Evolutionary conservation across 139 green algal genomes (phyloP).

Genomic region (Dunaliella primolecta): DNA sequence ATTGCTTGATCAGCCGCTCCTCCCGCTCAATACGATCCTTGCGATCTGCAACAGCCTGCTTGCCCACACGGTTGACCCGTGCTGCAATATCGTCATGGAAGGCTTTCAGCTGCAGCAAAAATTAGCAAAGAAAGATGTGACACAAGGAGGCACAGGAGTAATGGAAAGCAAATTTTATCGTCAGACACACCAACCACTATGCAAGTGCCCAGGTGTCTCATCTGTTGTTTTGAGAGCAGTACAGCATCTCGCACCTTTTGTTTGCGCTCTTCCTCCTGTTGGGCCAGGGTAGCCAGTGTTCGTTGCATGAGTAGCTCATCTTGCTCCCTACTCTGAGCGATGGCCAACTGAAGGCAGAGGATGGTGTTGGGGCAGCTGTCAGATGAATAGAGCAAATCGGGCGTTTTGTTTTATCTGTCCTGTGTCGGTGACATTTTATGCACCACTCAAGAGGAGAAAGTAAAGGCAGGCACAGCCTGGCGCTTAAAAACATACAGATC

Average conservation of each 20-base stretch:
- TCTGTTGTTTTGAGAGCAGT: too few species aligned
- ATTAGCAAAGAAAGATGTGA: neutral
- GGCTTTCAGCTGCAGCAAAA: neutral
- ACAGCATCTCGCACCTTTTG: conserved; percentile 5
- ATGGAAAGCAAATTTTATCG: too few species aligned
- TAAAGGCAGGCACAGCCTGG: too few species aligned
- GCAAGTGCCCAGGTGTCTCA: too few species aligned
- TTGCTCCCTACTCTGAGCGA: neutral
- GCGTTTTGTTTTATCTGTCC: too few species aligned
- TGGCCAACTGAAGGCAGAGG: neutral
- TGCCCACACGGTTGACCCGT: conserved; percentile 7
- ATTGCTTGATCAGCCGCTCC: conserved; percentile 21
- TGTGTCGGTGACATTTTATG: too few species aligned
- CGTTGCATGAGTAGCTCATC: conserved; percentile 19
- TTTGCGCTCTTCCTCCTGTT: conserved; percentile 15
- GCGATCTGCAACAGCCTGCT: conserved; percentile 27
- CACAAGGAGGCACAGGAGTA: neutral
- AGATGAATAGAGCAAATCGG: too few species aligned
- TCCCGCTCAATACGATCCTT: conserved; percentile 18
- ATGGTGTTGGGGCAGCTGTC: too few species aligned
- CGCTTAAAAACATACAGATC: too few species aligned
- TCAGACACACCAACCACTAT: too few species aligned
- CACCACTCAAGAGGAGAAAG: too few species aligned
- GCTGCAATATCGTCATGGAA: conserved; percentile 19
- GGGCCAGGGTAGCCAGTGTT: conserved; percentile 4